Evolutionary conservation across 129 eudicot species (phyloP), one percentile per base, ranked within the genome.

Genomic region (Escallonia herrerae): DNA sequence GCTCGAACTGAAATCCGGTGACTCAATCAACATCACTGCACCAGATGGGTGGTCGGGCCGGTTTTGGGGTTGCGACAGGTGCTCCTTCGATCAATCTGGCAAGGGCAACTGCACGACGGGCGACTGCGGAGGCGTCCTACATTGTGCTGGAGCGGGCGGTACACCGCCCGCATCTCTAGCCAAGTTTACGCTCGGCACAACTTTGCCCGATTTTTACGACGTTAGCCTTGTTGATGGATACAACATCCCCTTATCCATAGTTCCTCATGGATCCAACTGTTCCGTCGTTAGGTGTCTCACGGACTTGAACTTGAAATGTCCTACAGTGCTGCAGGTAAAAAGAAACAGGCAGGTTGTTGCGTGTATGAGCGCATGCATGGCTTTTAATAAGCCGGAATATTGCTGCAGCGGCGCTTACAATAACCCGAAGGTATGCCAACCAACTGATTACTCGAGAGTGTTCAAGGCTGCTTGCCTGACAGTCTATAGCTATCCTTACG

Each of bases 221-320:
- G 87, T 89, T 41, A 89, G 96, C 79, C 85, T 85, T 33, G 87
- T 86, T 15, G 96, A 89, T 40, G 96, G 96, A 2, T 89, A 68
- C 76, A 89, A 85, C 55, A 5, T 89, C 47, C 89, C 84, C 3
- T 10, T 89, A 1, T 82, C 96, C 4, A 70, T 89, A 38, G 55
- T 40, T 40, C 96, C 96, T 4, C 45, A 52, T 9, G 15, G 72
- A 2, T 78, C 78, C 0, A 72, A 69, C 51, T 84, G 95, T 44
- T 22, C 79, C 0, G 71, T 69, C 3, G 76, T 84, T 14, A 50
- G 67, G 8, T 87, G 95, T 60, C 65, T 58, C 3, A 9, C 80
- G 2, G 83, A 87, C 69, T 68, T 87, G 75, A 82, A 80, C 76
- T 48, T 2, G 2, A 14, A 41, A 15, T 87, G 91, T 71, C 95